These are phyloP conservation scores for Ambrosia trifida DNA, from an alignment of 129 eudicot genomes.

Conservation along the genomic window DNA sequence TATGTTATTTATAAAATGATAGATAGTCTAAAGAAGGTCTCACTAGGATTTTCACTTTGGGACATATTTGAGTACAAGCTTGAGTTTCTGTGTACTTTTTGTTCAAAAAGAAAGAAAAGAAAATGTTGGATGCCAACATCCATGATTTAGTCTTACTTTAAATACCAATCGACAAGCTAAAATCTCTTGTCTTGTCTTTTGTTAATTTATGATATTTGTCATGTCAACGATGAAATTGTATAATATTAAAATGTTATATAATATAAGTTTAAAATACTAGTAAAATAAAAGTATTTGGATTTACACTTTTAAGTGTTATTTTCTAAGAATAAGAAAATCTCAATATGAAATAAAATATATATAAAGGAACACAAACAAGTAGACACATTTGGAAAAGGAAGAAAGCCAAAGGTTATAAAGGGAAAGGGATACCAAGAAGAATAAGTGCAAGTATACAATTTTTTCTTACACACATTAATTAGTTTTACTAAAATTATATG, in stretches of 20 bases:
- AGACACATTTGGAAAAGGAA: conserved; percentile 20
- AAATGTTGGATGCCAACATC: conserved; percentile 35
- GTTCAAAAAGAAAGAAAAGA: conserved; percentile 38
- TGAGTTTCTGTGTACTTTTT: conserved; percentile 37
- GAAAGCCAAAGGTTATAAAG: conserved; percentile 21
- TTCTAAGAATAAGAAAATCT: not conserved
- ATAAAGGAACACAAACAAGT: not conserved
- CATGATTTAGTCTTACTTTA: conserved; percentile 31
- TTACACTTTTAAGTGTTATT: not conserved
- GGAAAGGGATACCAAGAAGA: conserved; percentile 28
- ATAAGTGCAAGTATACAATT: not conserved
- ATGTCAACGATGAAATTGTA: not conserved
- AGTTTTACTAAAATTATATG: not conserved
- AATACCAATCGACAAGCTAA: not conserved
- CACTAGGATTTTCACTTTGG: conserved; percentile 24
- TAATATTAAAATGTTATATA: not conserved
- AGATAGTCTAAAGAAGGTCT: not conserved
- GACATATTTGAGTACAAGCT: conserved; percentile 29
- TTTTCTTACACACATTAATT: not conserved
- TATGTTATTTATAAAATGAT: not conserved
- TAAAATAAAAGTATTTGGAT: not conserved
- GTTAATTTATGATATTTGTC: not conserved
- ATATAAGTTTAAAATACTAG: not conserved
- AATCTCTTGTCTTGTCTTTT: conserved; percentile 21
- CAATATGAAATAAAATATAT: not conserved